Percentiles rank a stretch among this genome's conserved stretches.
phyloP scores from a whole-genome alignment of 2,329 filamentous ascomycete species.

The Ophiosphaerella korrae region DNA sequence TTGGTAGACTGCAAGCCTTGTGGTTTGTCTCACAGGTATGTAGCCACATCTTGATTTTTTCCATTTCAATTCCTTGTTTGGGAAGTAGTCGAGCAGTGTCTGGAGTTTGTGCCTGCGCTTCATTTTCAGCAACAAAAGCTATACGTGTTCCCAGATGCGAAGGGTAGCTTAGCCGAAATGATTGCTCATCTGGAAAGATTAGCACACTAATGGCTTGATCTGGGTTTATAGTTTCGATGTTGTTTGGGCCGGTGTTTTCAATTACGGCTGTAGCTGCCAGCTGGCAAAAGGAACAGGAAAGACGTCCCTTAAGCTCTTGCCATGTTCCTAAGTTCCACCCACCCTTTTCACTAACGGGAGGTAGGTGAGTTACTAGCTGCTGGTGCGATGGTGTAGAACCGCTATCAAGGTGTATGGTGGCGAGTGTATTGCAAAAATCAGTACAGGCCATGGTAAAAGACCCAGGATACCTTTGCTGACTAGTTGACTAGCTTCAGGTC shows the following conservation, averaged over 20 bases:
- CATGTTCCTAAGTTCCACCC: slow-evolving; percentile 5
- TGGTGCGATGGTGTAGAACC: no score
- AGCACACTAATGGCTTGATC: neutral
- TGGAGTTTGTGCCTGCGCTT: neutral
- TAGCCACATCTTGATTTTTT: neutral
- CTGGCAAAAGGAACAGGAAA: neutral
- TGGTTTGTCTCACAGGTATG: neutral
- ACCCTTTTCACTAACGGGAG: neutral
- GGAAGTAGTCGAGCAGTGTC: neutral
- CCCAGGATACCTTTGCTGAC: no score
- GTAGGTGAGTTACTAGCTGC: neutral
- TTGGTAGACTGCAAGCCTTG: neutral
- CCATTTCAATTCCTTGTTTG: neutral
- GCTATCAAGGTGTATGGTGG: no score
- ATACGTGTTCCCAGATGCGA: slow-evolving; percentile 3
- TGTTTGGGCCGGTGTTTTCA: neutral
- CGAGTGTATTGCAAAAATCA: no score
- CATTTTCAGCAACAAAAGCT: slow-evolving; percentile 1
- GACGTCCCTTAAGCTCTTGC: neutral
- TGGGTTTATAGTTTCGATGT: neutral
- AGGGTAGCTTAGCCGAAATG: slow-evolving; percentile 4
- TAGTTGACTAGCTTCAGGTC: no score
- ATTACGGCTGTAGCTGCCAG: neutral
- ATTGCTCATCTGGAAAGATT: slow-evolving; percentile 1
- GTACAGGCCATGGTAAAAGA: no score